Evolutionary conservation across 495 filamentous ascomycete genomes (phyloP), one percentile per base, ranked within the genome.

Genomic region (Lophiotrema nucula): DNA sequence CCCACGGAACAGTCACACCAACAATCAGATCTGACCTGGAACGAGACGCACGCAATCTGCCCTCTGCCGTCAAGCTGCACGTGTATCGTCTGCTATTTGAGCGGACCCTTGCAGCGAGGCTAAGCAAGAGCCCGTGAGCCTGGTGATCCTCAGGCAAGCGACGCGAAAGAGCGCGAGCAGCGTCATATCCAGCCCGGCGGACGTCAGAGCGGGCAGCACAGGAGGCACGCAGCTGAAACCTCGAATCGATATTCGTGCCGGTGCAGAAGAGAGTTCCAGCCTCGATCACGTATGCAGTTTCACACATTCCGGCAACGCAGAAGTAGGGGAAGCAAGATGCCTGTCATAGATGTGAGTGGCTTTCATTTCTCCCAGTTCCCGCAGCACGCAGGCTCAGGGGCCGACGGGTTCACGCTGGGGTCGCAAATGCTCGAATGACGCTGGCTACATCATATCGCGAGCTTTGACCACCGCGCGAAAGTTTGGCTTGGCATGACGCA

Each of bases 231-330:
- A n/a, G n/a, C n/a, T n/a, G n/a, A n/a, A n/a, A n/a, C n/a, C 10
- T 16, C 26, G 44, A 16, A 24, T 6, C n/a, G n/a, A n/a, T n/a
- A n/a, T n/a, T n/a, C n/a, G n/a, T n/a, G n/a, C n/a, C n/a, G n/a
- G n/a, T n/a, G n/a, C n/a, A n/a, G n/a, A n/a, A n/a, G n/a, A n/a
- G n/a, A n/a, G n/a, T n/a, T n/a, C n/a, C n/a, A n/a, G n/a, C n/a
- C n/a, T n/a, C n/a, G n/a, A n/a, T n/a, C n/a, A 27, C 47, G 27
- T 24, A 52, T 52, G 48, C 48, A 52, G 48, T 52, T 37, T 37
- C 31, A 10, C 4, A n/a, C 6, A 33, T 24, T 13, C 15, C 5
- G 19, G 13, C 15, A 6, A 2, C 31, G 48, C 33, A 38, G 33
- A 52, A 19, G 48, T 11, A 31, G 6, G 19, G 23, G 38, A 18